phyloP scores from a whole-genome alignment of 306 rosid genomes.

The Trifolium fragiferum region DNA sequence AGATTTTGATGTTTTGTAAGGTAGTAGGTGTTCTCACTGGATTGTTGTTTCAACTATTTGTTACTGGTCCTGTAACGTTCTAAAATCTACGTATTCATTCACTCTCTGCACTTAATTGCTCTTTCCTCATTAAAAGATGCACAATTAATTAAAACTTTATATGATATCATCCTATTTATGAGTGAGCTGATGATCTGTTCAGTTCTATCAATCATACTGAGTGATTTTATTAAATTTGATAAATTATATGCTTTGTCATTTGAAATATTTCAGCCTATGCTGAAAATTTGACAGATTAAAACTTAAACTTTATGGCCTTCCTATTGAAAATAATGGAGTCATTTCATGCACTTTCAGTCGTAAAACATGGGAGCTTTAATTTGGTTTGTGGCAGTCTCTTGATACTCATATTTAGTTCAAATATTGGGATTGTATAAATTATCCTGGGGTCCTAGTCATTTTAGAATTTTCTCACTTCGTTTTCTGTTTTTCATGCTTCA shows the following conservation, averaged over 20 bases:
- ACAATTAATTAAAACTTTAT: not conserved
- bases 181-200: not conserved
- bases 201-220: not conserved
- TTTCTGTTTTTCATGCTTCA: not conserved
- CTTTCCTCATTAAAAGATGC: not conserved
- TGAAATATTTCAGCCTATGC: not conserved
- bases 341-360: not conserved
- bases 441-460: not conserved
- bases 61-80: slow-evolving; percentile 20
- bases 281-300: not conserved
- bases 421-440: not conserved
- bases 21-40: slow-evolving; percentile 10
- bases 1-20: slow-evolving; percentile 1
- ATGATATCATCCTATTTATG: not conserved
- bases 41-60: slow-evolving; percentile 32
- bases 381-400: not conserved
- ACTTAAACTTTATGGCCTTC: not conserved
- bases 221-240: slow-evolving; percentile 11
- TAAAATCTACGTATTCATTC: slow-evolving; percentile 6
- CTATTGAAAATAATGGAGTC: not conserved
- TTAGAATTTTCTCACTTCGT: not conserved
- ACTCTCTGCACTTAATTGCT: not conserved
- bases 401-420: not conserved
- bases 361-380: not conserved
- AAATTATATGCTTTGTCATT: not conserved